These are phyloP conservation scores for Trichoderma sp. DNA, from an alignment of 2,329 filamentous ascomycete species.

Conservation along the genomic window DNA sequence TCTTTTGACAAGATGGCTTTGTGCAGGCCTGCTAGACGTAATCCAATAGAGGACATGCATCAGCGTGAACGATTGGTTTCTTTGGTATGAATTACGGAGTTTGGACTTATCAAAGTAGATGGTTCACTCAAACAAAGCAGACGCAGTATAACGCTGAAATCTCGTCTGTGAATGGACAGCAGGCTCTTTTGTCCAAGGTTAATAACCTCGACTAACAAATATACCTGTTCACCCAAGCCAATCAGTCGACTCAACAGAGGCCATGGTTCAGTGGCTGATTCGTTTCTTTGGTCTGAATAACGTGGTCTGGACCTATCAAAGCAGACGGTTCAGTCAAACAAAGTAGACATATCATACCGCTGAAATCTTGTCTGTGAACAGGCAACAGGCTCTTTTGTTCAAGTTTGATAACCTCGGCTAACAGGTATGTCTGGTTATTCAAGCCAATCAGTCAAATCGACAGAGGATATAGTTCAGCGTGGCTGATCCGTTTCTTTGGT, in stretches of 20 bases:
- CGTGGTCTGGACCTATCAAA: too few relatives aligned
- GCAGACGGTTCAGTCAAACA: too few relatives aligned
- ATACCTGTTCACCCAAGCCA: neutral
- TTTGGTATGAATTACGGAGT: neutral
- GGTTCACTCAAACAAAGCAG: neutral
- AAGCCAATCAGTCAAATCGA: neutral
- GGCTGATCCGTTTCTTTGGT: neutral
- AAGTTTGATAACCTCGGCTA: neutral
- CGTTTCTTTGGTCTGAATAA: neutral
- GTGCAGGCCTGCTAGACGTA: fast-evolving
- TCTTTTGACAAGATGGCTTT: neutral
- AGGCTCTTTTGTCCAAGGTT: too few relatives aligned
- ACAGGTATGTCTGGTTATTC: neutral
- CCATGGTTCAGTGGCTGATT: too few relatives aligned
- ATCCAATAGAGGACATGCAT: neutral
- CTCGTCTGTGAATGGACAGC: neutral
- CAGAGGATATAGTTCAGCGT: too few relatives aligned
- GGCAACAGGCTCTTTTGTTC: too few relatives aligned
- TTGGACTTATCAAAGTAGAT: neutral
- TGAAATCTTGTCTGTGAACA: too few relatives aligned
- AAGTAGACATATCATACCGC: too few relatives aligned
- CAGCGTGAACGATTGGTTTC: neutral
- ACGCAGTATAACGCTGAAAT: neutral
- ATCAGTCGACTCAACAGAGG: too few relatives aligned
- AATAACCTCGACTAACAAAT: neutral